These are phyloP conservation scores for Fusarium compactum DNA, from an alignment of 2,329 filamentous ascomycete genomes.

Conservation along the genomic window DNA sequence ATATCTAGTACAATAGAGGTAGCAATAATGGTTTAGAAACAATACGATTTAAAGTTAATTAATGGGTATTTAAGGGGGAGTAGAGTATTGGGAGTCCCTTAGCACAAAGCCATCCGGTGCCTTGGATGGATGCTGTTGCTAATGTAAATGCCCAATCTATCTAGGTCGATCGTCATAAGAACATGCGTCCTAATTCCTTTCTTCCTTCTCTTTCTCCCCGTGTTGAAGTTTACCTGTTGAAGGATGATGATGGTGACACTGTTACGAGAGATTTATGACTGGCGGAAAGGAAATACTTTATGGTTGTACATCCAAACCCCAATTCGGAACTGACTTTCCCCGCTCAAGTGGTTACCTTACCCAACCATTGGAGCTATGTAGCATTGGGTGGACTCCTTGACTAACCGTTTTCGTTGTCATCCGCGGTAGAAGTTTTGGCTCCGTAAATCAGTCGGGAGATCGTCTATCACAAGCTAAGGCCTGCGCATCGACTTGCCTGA, in stretches of 20 bases:
- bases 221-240: neutral
- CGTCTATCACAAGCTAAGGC: too few species aligned
- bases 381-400: neutral
- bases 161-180: neutral
- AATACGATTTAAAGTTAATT: neutral
- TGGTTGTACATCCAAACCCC: neutral
- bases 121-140: neutral
- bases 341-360: neutral
- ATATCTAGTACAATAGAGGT: neutral
- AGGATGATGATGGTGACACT: neutral
- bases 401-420: neutral
- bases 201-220: neutral
- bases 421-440: neutral
- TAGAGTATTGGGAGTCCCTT: neutral
- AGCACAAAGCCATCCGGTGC: neutral
- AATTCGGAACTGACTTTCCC: neutral
- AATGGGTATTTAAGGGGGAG: neutral
- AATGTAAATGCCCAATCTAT: neutral
- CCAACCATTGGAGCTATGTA: neutral
- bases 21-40: neutral
- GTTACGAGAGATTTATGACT: neutral
- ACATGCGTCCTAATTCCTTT: neutral
- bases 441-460: neutral
- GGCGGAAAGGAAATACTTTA: neutral
- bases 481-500: neutral